A percentile compares a stretch with the other conserved stretches of the same genome.
Conservation (phyloP, 2,329 filamentous ascomycete species). For the Aureobasidium sp. region DNA sequence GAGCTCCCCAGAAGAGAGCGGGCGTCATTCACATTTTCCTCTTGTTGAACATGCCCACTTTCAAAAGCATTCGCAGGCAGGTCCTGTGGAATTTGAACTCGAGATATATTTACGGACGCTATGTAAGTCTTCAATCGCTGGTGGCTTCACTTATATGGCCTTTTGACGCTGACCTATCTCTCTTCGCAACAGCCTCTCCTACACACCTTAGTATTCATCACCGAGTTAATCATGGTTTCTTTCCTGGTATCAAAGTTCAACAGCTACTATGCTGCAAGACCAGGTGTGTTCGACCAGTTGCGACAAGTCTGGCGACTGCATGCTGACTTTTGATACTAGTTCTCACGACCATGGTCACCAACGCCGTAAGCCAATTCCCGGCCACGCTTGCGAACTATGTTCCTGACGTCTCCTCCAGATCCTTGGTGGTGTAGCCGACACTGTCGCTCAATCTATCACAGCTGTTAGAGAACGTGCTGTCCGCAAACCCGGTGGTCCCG, state of each 20-base stretch:
- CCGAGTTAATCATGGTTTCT: slow-evolving; percentile 89
- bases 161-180: slow-evolving; percentile 3
- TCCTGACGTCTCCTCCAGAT: slow-evolving; percentile 52
- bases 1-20: slow-evolving; percentile 2
- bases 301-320: background rate
- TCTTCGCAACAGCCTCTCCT: slow-evolving; percentile 75
- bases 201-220: slow-evolving; percentile 83
- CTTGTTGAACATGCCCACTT: slow-evolving; percentile 50
- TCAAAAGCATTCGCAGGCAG: slow-evolving; percentile 42
- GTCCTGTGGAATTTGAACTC: slow-evolving; percentile 60
- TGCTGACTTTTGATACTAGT: slow-evolving; percentile 55
- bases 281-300: slow-evolving; percentile 60
- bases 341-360: slow-evolving; percentile 99
- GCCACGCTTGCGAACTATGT: background rate
- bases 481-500: slow-evolving; percentile 66
- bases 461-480: slow-evolving; percentile 66
- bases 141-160: slow-evolving; percentile 7
- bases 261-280: slow-evolving; percentile 91
- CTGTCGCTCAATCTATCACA: slow-evolving; percentile 93
- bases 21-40: slow-evolving; percentile 20
- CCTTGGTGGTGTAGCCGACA: slow-evolving; percentile 95
- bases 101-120: slow-evolving; percentile 77
- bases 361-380: slow-evolving; percentile 67
- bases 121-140: slow-evolving; percentile 63
- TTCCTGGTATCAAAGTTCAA: slow-evolving; percentile 91